Conservation (phyloP, 768 basidiomycete genomes). For the Scleroderma citrinum region DNA sequence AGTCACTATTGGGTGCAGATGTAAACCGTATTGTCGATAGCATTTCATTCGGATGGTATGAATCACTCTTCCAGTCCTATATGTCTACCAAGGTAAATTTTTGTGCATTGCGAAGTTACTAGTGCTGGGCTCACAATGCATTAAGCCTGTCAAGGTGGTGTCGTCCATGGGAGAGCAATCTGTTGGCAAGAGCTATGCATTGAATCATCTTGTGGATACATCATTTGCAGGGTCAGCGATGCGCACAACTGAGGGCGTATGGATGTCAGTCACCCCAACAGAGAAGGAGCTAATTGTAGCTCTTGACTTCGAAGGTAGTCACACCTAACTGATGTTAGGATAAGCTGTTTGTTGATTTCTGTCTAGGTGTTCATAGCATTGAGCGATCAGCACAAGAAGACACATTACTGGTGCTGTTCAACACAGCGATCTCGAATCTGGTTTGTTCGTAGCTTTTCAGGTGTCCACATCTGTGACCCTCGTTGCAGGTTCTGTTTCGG, state of each 20-base stretch:
- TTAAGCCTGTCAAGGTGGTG: conserved; percentile 50
- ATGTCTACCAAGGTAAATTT: conserved; percentile 40
- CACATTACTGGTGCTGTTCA: conserved; percentile 52
- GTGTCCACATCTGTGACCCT: neutral
- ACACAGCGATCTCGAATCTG: conserved; percentile 53
- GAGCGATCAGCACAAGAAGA: conserved; percentile 55
- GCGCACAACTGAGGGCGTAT: conserved; percentile 54
- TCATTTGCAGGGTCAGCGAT: conserved; percentile 56
- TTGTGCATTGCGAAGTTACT: neutral
- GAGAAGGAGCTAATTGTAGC: conserved; percentile 44
- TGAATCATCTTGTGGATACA: conserved; percentile 51
- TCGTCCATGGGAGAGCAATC: conserved; percentile 61
- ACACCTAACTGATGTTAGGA: neutral
- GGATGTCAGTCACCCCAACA: conserved; percentile 56
- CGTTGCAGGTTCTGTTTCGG: conserved; percentile 51
- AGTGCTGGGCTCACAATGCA: neutral
- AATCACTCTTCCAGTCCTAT: conserved; percentile 53
- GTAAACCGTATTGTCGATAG: conserved; percentile 44
- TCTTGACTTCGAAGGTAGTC: conserved; percentile 51
- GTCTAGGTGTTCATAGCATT: conserved; percentile 48
- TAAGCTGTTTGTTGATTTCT: neutral
- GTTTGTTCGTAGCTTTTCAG: conserved; percentile 22
- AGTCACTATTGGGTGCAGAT: conserved; percentile 46
- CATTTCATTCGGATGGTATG: conserved; percentile 52
- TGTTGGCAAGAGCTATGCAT: conserved; percentile 47